Conservation (phyloP, 2,329 filamentous ascomycete genomes). For the Leptographium procerum region DNA sequence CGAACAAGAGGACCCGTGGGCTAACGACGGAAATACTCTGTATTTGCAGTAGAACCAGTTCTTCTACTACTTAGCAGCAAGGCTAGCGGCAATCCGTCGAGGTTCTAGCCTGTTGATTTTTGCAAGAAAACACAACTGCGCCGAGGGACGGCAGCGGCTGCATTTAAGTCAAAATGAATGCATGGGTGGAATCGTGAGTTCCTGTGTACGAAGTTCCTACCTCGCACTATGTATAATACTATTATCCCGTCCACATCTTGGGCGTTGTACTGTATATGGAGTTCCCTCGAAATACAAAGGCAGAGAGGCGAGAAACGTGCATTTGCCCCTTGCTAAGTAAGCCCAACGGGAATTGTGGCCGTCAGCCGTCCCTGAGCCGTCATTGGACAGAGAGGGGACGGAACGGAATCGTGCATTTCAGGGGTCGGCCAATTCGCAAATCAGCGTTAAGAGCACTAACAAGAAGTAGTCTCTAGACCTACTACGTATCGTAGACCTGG, state of each 20-base stretch:
- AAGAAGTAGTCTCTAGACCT: no score
- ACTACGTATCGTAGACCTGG: no score
- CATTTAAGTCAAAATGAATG: no score
- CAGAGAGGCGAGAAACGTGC: not conserved
- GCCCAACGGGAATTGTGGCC: slow-evolving; percentile 1
- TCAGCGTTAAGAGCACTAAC: not conserved
- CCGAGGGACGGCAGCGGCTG: no score
- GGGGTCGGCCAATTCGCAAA: not conserved
- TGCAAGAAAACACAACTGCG: not conserved
- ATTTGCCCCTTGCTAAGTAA: not conserved
- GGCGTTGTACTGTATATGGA: not conserved
- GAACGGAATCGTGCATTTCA: not conserved
- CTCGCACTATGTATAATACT: no score
- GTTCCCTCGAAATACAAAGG: not conserved
- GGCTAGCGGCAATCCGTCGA: not conserved
- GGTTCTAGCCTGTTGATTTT: not conserved
- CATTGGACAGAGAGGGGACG: not conserved
- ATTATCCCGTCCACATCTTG: not conserved
- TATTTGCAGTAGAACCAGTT: no score
- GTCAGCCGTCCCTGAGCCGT: no score
- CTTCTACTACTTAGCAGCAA: no score
- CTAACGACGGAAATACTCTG: not conserved
- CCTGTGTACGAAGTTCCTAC: no score
- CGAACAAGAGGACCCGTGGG: not conserved
- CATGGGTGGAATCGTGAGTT: no score